A percentile compares a stretch with the other conserved stretches of the same genome.
Evolutionary conservation across 1,284 basidiomycete genomes (phyloP).

Genomic region (Sporisorium exsertum): DNA sequence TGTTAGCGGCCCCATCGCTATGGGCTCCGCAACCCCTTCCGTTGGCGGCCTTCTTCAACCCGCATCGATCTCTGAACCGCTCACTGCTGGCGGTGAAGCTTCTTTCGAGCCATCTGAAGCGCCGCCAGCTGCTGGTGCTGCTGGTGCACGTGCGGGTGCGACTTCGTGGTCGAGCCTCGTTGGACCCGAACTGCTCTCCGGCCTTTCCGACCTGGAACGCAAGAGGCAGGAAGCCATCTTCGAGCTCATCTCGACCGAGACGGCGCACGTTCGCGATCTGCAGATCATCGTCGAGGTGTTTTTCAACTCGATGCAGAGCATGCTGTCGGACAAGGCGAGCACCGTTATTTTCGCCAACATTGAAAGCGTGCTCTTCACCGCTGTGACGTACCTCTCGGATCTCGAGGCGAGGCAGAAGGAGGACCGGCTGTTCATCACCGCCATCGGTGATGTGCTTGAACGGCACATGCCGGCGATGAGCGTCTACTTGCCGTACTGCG

Average conservation of each 20-base stretch:
- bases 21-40: slow-evolving; percentile 16
- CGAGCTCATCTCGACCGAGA: slow-evolving; percentile 97
- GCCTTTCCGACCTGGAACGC: slow-evolving; percentile 91
- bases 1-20: slow-evolving; percentile 43
- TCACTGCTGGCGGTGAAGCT: slow-evolving; percentile 14
- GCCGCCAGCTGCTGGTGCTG: neutral
- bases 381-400: slow-evolving; percentile 71
- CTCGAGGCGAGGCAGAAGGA: slow-evolving; percentile 90
- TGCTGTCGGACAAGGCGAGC: slow-evolving; percentile 82
- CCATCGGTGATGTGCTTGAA: slow-evolving; percentile 85
- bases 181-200: slow-evolving; percentile 80
- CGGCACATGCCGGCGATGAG: slow-evolving; percentile 80
- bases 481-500: slow-evolving; percentile 89
- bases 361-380: slow-evolving; percentile 74
- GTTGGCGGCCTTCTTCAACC: slow-evolving; percentile 12
- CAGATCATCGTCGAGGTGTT: slow-evolving; percentile 77
- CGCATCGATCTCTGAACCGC: slow-evolving; percentile 20
- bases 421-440: slow-evolving; percentile 87
- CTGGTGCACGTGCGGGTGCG: slow-evolving; percentile 18
- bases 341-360: slow-evolving; percentile 91
- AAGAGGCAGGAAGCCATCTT: slow-evolving; percentile 98
- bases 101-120: slow-evolving; percentile 2
- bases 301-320: slow-evolving; percentile 79
- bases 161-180: slow-evolving; percentile 92
- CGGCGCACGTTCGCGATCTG: slow-evolving; percentile 96